A percentile compares a stretch with the other conserved stretches of the same genome.
phyloP scores from a whole-genome alignment of 495 filamentous ascomycete genomes.

The Amphirosellinia nigrospora region DNA sequence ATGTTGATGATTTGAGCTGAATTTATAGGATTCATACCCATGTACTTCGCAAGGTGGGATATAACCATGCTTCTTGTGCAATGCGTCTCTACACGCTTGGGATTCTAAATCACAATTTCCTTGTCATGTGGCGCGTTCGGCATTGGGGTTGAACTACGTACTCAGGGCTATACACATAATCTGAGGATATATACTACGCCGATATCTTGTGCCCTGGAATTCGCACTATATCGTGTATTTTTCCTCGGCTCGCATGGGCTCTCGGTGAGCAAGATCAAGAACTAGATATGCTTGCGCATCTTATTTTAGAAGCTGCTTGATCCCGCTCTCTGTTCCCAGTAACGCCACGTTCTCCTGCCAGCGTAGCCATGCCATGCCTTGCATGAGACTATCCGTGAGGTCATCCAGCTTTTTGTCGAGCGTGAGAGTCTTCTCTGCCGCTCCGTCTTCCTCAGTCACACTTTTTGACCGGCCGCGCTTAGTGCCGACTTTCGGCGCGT shows the following conservation, averaged over 20 bases:
- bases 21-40: neutral
- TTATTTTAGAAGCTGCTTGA: conserved; percentile 29
- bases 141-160: neutral
- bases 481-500: neutral
- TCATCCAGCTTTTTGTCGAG: conserved; percentile 79
- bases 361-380: conserved; percentile 83
- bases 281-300: neutral
- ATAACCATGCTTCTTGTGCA: neutral
- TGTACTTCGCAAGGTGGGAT: neutral
- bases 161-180: neutral
- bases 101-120: neutral
- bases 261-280: neutral
- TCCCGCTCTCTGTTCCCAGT: conserved; percentile 45
- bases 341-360: conserved; percentile 75
- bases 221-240: neutral
- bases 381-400: conserved; percentile 85
- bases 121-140: neutral
- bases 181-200: neutral
- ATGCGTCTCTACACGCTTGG: neutral
- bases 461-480: conserved; percentile 23
- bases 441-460: conserved; percentile 35
- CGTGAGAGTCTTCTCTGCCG: conserved; percentile 28
- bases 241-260: neutral
- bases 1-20: neutral
- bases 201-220: neutral